Conservation (phyloP, 768 basidiomycete genomes). For the Lactarius trivialis region DNA sequence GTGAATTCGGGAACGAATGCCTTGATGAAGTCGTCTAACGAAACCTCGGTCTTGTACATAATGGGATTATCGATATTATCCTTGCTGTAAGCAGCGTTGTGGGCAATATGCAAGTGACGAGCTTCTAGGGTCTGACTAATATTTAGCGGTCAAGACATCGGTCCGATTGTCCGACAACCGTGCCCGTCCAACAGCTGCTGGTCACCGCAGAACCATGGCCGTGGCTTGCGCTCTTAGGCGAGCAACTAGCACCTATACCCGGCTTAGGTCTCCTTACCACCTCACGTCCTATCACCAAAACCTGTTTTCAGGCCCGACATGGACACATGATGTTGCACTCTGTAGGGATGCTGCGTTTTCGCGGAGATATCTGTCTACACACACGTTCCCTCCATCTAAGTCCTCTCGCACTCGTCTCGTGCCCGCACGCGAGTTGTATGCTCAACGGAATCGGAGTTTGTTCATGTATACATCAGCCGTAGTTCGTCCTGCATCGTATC, state of each 20-base stretch:
- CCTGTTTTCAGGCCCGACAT: background rate
- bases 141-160: no score
- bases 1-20: no score
- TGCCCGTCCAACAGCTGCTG: no score
- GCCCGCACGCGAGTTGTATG: conserved; percentile 39
- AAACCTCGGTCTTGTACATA: no score
- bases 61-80: no score
- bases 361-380: conserved; percentile 4
- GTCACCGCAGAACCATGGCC: background rate
- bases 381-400: conserved; percentile 2
- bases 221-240: background rate
- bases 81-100: no score
- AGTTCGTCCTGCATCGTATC: conserved; percentile 38
- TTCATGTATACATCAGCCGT: conserved; percentile 82
- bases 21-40: no score
- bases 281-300: background rate
- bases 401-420: conserved; percentile 26
- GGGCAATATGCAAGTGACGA: no score
- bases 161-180: no score
- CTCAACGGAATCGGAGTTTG: conserved; percentile 60
- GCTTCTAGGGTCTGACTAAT: no score
- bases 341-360: background rate
- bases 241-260: background rate
- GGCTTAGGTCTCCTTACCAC: background rate
- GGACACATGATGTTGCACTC: background rate